Evolutionary conservation across 768 basidiomycete species (phyloP), one percentile per base, ranked within the genome.

Genomic region (Suillus americanus): DNA sequence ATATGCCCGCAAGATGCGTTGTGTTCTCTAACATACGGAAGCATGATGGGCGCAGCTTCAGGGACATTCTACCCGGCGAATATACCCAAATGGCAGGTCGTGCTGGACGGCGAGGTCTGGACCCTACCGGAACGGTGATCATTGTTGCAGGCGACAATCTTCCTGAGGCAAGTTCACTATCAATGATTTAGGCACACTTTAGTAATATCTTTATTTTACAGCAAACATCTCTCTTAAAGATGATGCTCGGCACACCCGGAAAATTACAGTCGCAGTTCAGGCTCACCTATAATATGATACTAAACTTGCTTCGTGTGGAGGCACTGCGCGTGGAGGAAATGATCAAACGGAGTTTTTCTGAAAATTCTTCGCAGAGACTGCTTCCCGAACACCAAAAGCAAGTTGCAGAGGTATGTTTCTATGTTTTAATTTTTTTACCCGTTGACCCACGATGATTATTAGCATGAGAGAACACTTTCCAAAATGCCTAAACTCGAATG

Each of bases 81-180:
- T 98, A 98, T 73, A 99, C 97, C 0, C 97, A 99, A 72, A 99
- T 99, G 97, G 96, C 97, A 9, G 97, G 97, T 6, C 90, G 97
- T 68, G 97, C 97, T 18, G 97, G 97, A 28, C 89, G 97, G 40
- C 90, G 97, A 74, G 97, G 97, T 13, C 80, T 99, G 35, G 97
- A 99, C 74, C 80, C 90, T 5, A 99, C 95, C 0, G 97, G 97
- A 43, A 97, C 96, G 0, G 97, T 99, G 12, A 89, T 99, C 69
- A 92, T 99, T 61, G 83, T 93, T 57, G 87, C 88, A 0, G 89
- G 89, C 66, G 92, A 95, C 67, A 86, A 90, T 35, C 75, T 97
- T 12, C 97, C 97, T 23, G 94, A 97, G 72, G 96, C 95, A 75
- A 59, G 80, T 69, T 23, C 30, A 40, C n/a, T 38, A 14, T 50